These are phyloP conservation scores for Galerina sulciceps DNA, from an alignment of 768 basidiomycete genomes.

Conservation along the genomic window DNA sequence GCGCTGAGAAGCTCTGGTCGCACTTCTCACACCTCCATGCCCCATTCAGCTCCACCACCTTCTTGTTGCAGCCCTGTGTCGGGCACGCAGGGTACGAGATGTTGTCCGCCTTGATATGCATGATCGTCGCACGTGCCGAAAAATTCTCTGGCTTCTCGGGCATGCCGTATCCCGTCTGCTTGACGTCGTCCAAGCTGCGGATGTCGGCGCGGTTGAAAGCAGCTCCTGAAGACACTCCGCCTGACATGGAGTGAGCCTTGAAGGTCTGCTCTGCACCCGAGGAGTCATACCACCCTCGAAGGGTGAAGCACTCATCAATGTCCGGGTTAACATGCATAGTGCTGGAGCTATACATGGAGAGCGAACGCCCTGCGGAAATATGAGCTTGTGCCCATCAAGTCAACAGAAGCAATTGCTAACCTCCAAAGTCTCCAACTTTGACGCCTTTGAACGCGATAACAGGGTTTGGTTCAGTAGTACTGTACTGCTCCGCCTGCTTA, in stretches of 20 bases:
- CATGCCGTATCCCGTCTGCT: slow-evolving; percentile 60
- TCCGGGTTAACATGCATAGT: slow-evolving; percentile 87
- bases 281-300: slow-evolving; percentile 93
- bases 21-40: slow-evolving; percentile 97
- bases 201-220: slow-evolving; percentile 75
- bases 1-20: slow-evolving; percentile 57
- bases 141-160: slow-evolving; percentile 76
- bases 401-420: slow-evolving; percentile 36
- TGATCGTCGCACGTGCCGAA: slow-evolving; percentile 65
- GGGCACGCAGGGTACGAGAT: slow-evolving; percentile 91
- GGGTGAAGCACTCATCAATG: slow-evolving; percentile 79
- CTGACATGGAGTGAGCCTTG: slow-evolving; percentile 66
- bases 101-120: slow-evolving; percentile 71
- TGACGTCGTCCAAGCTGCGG: slow-evolving; percentile 76
- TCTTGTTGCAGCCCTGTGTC: slow-evolving; percentile 83
- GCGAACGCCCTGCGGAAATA: slow-evolving; percentile 58
- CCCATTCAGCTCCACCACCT: slow-evolving; percentile 68
- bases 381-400: slow-evolving; percentile 3
- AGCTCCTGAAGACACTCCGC: slow-evolving; percentile 38
- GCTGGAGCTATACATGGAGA: slow-evolving; percentile 78
- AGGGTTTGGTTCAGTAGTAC: slow-evolving; percentile 52
- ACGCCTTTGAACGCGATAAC: slow-evolving; percentile 95
- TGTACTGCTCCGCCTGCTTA: slow-evolving; percentile 86
- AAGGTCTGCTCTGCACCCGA: slow-evolving; percentile 67
- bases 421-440: slow-evolving; percentile 91